Evolutionary conservation across 345 rosid genomes (phyloP).

Genomic region (Eucalyptus shirleyi): DNA sequence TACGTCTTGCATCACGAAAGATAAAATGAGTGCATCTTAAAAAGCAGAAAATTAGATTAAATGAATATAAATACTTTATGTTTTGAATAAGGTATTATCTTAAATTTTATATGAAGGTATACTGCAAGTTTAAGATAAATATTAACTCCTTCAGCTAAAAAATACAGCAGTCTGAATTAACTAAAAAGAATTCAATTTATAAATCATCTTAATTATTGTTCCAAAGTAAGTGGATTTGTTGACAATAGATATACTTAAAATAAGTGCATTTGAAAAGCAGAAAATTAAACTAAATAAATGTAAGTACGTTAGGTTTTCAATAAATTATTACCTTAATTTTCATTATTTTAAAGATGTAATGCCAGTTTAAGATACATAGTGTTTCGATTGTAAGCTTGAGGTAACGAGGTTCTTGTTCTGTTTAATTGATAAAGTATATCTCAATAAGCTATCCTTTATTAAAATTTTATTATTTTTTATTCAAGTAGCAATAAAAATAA

Average conservation of each 20-base stretch:
- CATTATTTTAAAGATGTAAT: too few species aligned
- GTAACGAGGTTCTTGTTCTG: not conserved
- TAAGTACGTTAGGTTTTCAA: not conserved
- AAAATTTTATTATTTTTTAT: too few species aligned
- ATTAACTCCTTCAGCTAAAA: not conserved
- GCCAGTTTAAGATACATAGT: not conserved
- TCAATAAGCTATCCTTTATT: too few species aligned
- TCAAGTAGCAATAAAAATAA: not conserved
- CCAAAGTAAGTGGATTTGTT: not conserved
- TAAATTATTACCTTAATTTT: too few species aligned
- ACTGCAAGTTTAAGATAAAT: not conserved
- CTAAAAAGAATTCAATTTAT: too few species aligned
- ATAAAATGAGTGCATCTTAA: not conserved
- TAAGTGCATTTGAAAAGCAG: not conserved
- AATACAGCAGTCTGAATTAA: too few species aligned
- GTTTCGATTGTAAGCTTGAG: not conserved
- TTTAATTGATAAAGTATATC: too few species aligned
- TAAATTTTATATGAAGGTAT: not conserved
- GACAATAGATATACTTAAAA: not conserved
- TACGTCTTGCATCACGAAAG: not conserved
- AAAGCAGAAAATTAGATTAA: not conserved
- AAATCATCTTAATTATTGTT: too few species aligned
- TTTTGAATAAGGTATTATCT: not conserved
- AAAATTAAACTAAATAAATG: not conserved
- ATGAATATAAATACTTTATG: not conserved